phyloP scores from a whole-genome alignment of 257 asterid genomes.

The Nicotiana otophora region DNA sequence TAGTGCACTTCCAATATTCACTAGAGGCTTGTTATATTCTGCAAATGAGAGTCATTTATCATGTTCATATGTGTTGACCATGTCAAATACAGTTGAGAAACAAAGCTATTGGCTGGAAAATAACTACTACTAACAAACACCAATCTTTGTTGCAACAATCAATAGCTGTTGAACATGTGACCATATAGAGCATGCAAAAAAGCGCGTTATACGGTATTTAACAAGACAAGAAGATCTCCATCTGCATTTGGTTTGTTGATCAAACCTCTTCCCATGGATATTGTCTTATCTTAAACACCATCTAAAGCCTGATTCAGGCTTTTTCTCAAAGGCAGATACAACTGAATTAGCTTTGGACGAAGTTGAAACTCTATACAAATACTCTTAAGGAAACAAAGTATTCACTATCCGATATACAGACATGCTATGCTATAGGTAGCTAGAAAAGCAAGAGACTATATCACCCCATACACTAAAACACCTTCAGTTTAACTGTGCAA shows the following conservation, averaged over 20 bases:
- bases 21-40: neutral
- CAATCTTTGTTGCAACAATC: neutral
- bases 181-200: neutral
- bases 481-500: neutral
- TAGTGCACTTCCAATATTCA: neutral
- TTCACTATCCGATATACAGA: neutral
- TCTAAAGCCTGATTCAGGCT: neutral
- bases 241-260: neutral
- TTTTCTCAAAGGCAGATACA: neutral
- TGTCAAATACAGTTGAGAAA: neutral
- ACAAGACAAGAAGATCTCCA: neutral
- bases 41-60: neutral
- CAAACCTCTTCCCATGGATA: neutral
- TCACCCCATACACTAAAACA: neutral
- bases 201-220: neutral
- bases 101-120: neutral
- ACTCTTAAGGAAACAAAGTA: neutral
- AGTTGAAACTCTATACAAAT: neutral
- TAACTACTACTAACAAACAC: neutral
- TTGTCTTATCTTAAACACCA: neutral
- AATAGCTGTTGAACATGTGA: neutral
- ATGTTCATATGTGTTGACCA: neutral
- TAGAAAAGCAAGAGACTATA: neutral
- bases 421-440: neutral
- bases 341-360: neutral